Evolutionary conservation across 768 basidiomycete genomes (phyloP), one percentile per base, ranked within the genome.

Genomic region (Suillus cothurnatus): DNA sequence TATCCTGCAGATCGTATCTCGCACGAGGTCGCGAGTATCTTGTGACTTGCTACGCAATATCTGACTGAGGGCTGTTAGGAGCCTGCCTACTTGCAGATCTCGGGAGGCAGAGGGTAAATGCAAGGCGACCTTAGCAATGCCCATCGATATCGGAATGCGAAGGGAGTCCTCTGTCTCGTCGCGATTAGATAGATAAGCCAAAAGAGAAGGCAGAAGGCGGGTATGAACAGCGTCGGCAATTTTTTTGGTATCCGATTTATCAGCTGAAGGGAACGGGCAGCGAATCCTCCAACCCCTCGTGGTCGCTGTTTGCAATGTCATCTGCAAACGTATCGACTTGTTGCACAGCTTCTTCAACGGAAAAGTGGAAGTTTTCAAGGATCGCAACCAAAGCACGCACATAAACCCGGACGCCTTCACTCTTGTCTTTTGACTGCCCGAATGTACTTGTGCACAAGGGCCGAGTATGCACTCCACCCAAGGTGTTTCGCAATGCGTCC

Each of bases 21-120:
- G 85, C 7, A 89, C 86, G 43, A 96, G 82, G 70, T 97, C 95
- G 65, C 97, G 83, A 1, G 93, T 94, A 69, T 98, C 95, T 73
- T 96, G 94, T 17, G 95, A 95, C 69, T 87, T 91, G 75, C 94
- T 97, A n/a, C 94, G 91, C 47, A 99, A 81, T 43, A 92, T 89
- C 72, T 99, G 97, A 70, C 91, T 88, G 63, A 98, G 85, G 28
- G 91, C 86, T 2, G 94, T 98, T 66, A 99, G 73, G 15, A 98
- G 80, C 32, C 89, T 86, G 0, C 85, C 79, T 28, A 95, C 84
- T 68, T 97, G 94, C 0, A 85, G 79, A 39, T 89, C 85, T 12
- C 88, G 85, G 0, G 81, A 77, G 1, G 81, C 76, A 19, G 79
- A 77, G 0, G 97, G 96, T 32, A 99, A 85, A 71, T 93, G 87